Conservation (phyloP, 768 basidiomycete species). For the Mycena amicta region DNA sequence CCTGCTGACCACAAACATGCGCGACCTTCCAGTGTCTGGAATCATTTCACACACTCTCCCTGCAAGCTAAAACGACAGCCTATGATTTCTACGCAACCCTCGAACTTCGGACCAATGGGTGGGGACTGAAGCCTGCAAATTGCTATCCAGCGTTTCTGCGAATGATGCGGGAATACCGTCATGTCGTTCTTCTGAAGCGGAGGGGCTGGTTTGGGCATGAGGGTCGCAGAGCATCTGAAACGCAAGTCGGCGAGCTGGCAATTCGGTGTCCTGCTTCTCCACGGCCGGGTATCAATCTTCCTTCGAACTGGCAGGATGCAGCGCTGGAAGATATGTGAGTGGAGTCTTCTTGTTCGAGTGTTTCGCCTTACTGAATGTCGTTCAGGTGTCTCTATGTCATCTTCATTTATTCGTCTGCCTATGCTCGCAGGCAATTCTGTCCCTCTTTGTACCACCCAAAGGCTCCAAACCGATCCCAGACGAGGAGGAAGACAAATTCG, state of each 20-base stretch:
- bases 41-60: constrained; percentile 30
- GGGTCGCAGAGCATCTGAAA: not conserved
- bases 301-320: constrained; percentile 12
- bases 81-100: constrained; percentile 32
- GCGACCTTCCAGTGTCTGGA: constrained; percentile 31
- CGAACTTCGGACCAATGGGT: constrained; percentile 27
- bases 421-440: too few species aligned
- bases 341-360: too few species aligned
- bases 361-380: too few species aligned
- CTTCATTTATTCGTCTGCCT: too few species aligned
- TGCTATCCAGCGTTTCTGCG: not conserved
- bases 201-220: not conserved
- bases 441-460: too few species aligned
- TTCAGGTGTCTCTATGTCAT: too few species aligned
- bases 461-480: too few species aligned
- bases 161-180: not conserved
- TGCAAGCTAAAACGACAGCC: constrained; percentile 29
- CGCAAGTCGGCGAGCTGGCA: not conserved
- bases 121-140: constrained; percentile 16
- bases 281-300: constrained; percentile 18
- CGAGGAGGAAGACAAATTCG: too few species aligned
- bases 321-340: too few species aligned
- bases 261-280: constrained; percentile 23
- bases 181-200: not conserved
- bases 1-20: constrained; percentile 26